phyloP scores from a whole-genome alignment of 495 filamentous ascomycete species.

The Penicillium canariense region DNA sequence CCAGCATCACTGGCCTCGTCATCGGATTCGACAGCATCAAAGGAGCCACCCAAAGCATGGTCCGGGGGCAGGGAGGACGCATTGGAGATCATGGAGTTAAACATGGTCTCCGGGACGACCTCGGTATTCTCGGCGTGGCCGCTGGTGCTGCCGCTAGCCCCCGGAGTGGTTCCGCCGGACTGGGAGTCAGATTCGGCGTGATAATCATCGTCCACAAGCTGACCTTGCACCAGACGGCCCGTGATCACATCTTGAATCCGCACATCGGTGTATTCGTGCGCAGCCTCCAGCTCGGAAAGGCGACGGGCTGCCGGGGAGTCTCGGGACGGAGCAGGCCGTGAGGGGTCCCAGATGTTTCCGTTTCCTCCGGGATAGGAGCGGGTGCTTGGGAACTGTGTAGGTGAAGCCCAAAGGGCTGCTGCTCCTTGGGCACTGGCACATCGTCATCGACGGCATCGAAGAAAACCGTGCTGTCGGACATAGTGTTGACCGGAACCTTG shows the following conservation, averaged over 20 bases:
- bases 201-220: constrained; percentile 93
- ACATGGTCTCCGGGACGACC: constrained; percentile 58
- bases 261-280: constrained; percentile 76
- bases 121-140: constrained; percentile 41
- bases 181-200: constrained; percentile 72
- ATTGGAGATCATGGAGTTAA: constrained; percentile 62
- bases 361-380: constrained; percentile 19
- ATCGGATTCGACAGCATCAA: constrained; percentile 76
- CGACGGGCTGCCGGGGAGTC: constrained; percentile 38
- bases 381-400: constrained; percentile 21
- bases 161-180: constrained; percentile 48
- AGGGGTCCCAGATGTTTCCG: constrained; percentile 8
- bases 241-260: constrained; percentile 88
- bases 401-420: constrained; percentile 35
- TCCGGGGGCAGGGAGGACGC: constrained; percentile 50
- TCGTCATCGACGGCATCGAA: constrained; percentile 47
- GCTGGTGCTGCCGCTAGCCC: constrained; percentile 17
- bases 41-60: constrained; percentile 77
- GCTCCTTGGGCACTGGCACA: constrained; percentile 22
- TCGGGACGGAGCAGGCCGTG: constrained; percentile 31
- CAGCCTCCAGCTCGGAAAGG: constrained; percentile 47
- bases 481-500: constrained; percentile 46
- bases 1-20: constrained; percentile 77
- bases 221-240: constrained; percentile 88
- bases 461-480: constrained; percentile 64